A percentile compares a stretch with the other conserved stretches of the same genome.
phyloP scores from a whole-genome alignment of 257 asterid species.

The Handroanthus guayacan region DNA sequence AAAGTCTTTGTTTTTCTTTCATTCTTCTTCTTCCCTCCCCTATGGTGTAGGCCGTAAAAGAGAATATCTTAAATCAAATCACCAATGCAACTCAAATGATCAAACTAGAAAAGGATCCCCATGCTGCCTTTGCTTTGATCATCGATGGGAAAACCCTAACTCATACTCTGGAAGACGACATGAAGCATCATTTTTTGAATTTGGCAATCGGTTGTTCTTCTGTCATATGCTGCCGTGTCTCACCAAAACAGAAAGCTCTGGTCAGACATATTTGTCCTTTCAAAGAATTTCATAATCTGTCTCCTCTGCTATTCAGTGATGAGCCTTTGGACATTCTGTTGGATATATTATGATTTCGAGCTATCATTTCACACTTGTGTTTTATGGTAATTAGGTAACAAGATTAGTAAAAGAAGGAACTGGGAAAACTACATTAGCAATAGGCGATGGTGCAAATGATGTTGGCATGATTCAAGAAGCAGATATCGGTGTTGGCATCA shows the following conservation, averaged over 20 bases:
- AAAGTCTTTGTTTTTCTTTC: slow-evolving; percentile 37
- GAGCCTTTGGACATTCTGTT: slow-evolving; percentile 20
- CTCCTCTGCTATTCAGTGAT: slow-evolving; percentile 28
- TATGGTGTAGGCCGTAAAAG: slow-evolving; percentile 73
- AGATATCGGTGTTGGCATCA: slow-evolving; percentile 98
- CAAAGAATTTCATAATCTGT: background rate
- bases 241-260: slow-evolving; percentile 98
- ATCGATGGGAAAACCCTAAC: slow-evolving; percentile 92
- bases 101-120: slow-evolving; percentile 90
- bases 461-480: slow-evolving; percentile 99
- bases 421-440: slow-evolving; percentile 92
- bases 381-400: slow-evolving; percentile 67
- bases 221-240: slow-evolving; percentile 99
- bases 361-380: slow-evolving; percentile 25
- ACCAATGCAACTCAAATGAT: slow-evolving; percentile 88
- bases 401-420: slow-evolving; percentile 98
- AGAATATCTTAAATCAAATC: slow-evolving; percentile 84
- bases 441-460: slow-evolving; percentile 99
- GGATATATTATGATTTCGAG: slow-evolving; percentile 11
- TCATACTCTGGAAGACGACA: slow-evolving; percentile 82
- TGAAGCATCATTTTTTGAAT: slow-evolving; percentile 81
- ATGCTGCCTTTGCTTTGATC: slow-evolving; percentile 95
- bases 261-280: slow-evolving; percentile 52
- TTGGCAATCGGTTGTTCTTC: slow-evolving; percentile 94
- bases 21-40: slow-evolving; percentile 14